Conservation (phyloP, 495 filamentous ascomycete species). For the Oleoguttula mirabilis region DNA sequence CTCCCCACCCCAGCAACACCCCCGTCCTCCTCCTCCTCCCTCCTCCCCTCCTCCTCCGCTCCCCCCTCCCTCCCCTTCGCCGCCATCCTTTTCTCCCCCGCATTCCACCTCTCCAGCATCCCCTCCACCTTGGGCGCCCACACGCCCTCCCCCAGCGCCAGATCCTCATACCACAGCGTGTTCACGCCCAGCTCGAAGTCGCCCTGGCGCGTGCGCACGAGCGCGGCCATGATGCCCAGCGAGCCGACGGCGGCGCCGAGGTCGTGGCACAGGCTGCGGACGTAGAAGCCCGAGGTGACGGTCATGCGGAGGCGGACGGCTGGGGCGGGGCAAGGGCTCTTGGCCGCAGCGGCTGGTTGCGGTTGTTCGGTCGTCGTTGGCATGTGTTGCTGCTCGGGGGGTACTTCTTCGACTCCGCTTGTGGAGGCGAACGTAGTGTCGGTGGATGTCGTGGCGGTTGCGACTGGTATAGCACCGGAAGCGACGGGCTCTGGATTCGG, state of each 20-base stretch:
- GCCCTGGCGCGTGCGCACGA: slow-evolving; percentile 70
- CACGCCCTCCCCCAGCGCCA: slow-evolving; percentile 63
- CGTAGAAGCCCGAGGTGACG: slow-evolving; percentile 93
- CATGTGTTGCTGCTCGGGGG: neutral
- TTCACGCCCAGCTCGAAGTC: slow-evolving; percentile 61
- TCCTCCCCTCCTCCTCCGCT: too few species aligned
- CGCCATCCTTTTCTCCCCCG: too few species aligned
- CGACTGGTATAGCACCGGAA: slow-evolving; percentile 21
- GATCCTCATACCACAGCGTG: slow-evolving; percentile 70
- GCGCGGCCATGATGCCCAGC: slow-evolving; percentile 72
- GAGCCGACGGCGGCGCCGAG: slow-evolving; percentile 73
- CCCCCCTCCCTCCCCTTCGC: too few species aligned
- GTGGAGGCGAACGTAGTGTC: neutral
- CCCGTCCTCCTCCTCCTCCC: too few species aligned
- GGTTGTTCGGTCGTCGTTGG: neutral
- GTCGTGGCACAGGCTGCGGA: slow-evolving; percentile 85
- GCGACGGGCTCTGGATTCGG: neutral
- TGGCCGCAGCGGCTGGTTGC: neutral
- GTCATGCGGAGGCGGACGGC: slow-evolving; percentile 79
- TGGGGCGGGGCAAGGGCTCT: slow-evolving; percentile 40
- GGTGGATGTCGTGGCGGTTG: neutral
- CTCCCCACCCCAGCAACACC: too few species aligned
- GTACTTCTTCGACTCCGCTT: too few species aligned
- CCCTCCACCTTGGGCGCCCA: slow-evolving; percentile 67
- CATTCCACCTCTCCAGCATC: slow-evolving; percentile 48